Percentiles rank a stretch among this genome's conserved stretches.
phyloP scores from a whole-genome alignment of 306 rosid species.

The Trifolium subterraneum region DNA sequence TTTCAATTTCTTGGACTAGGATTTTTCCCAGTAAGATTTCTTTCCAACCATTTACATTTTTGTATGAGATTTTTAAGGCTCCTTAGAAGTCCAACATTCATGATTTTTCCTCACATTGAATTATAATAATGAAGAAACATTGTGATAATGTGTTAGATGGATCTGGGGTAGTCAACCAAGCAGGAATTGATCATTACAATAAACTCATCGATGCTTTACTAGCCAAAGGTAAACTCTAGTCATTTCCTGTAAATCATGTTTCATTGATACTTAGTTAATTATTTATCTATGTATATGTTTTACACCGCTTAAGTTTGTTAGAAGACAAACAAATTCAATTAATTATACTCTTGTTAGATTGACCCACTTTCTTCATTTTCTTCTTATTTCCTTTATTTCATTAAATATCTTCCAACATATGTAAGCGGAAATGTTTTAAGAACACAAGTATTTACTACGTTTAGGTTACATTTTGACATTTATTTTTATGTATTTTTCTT shows the following conservation, averaged over 20 bases:
- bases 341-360: too few relatives aligned
- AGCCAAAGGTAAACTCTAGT: constrained; percentile 62
- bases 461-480: too few relatives aligned
- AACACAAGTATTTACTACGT: too few relatives aligned
- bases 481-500: too few relatives aligned
- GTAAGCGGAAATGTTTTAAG: too few relatives aligned
- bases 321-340: too few relatives aligned
- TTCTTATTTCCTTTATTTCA: too few relatives aligned
- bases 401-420: too few relatives aligned
- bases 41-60: not conserved
- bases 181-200: constrained; percentile 84
- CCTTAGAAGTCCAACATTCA: too few relatives aligned
- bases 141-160: constrained; percentile 58
- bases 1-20: constrained; percentile 82
- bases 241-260: not conserved
- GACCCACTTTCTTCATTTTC: too few relatives aligned
- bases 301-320: too few relatives aligned
- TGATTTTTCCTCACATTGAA: too few relatives aligned
- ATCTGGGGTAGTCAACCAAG: constrained; percentile 68
- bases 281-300: not conserved
- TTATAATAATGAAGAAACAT: not conserved
- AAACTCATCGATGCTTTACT: constrained; percentile 76
- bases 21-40: constrained; percentile 64
- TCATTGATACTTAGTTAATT: not conserved
- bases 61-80: not conserved